Evolutionary conservation across 306 rosid species (phyloP).

Genomic region (Vigna radiata): DNA sequence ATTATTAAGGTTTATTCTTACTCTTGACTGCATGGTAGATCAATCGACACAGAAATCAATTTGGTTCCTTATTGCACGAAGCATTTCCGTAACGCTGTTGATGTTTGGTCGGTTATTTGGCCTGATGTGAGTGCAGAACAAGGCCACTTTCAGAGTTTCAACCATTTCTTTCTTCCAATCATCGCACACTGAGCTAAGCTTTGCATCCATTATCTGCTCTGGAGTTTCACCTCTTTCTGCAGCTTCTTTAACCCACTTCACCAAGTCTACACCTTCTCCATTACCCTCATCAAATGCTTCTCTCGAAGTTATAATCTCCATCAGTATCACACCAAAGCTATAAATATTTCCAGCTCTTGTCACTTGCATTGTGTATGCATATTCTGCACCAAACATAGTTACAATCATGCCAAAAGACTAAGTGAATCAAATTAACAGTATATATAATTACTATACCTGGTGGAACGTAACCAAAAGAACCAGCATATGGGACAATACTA

Average conservation of each 20-base stretch:
- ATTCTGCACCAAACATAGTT: constrained; percentile 44
- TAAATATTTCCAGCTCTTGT: constrained; percentile 59
- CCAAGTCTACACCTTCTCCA: constrained; percentile 85
- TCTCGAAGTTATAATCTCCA: constrained; percentile 77
- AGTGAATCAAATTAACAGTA: too few relatives aligned
- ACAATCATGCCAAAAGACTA: too few relatives aligned
- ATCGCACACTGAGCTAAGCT: constrained; percentile 75
- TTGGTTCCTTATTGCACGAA: constrained; percentile 56
- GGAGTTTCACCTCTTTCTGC: constrained; percentile 80
- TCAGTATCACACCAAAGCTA: constrained; percentile 59
- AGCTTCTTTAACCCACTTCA: constrained; percentile 87
- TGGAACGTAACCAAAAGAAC: constrained; percentile 84
- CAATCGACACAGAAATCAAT: not conserved
- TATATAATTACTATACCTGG: constrained; percentile 57
- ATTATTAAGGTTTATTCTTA: not conserved
- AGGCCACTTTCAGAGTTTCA: constrained; percentile 76
- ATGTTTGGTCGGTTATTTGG: constrained; percentile 84
- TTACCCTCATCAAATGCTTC: constrained; percentile 71
- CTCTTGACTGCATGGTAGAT: not conserved
- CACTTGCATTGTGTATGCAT: constrained; percentile 88
- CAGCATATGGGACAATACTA: constrained; percentile 79
- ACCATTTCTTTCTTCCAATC: constrained; percentile 95
- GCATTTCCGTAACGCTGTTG: constrained; percentile 84
- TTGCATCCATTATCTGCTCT: constrained; percentile 77
- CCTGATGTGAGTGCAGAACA: constrained; percentile 74